Evolutionary conservation across 768 basidiomycete species (phyloP).

Genomic region (Kwoniella pini): DNA sequence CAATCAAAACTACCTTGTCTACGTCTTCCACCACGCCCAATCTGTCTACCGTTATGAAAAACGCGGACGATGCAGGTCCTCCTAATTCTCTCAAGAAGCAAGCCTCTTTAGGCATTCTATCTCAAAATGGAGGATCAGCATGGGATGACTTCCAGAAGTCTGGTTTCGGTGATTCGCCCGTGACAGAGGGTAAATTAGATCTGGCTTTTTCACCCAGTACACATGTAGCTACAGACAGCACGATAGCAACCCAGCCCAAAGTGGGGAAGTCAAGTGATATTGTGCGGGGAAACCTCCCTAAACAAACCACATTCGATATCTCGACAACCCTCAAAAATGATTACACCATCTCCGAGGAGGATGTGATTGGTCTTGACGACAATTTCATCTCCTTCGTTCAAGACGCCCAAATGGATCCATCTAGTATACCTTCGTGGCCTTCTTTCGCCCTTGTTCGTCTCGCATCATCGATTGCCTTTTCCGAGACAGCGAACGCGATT

Average conservation of each 20-base stretch:
- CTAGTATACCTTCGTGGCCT: slow-evolving; percentile 22
- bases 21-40: background rate
- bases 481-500: background rate
- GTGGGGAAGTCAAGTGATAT: too few relatives aligned
- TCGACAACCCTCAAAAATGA: background rate
- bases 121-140: background rate
- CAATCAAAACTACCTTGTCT: background rate
- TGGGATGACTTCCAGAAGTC: slow-evolving; percentile 38
- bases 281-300: too few relatives aligned
- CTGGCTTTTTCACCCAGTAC: slow-evolving; percentile 10
- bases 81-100: slow-evolving; percentile 6
- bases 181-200: slow-evolving; percentile 6
- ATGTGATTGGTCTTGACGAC: slow-evolving; percentile 33
- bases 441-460: slow-evolving; percentile 30
- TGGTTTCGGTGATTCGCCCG: slow-evolving; percentile 29
- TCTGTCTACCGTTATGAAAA: background rate
- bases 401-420: slow-evolving; percentile 31
- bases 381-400: slow-evolving; percentile 32
- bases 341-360: slow-evolving; percentile 13
- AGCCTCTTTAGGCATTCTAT: background rate
- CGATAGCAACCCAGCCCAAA: too few relatives aligned
- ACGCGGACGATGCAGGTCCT: background rate
- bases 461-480: background rate
- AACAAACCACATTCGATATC: slow-evolving; percentile 6
- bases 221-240: too few relatives aligned